Base-by-base conservation (phyloP, 305 asterid species). In the Fraxinus angustifolia region DNA sequence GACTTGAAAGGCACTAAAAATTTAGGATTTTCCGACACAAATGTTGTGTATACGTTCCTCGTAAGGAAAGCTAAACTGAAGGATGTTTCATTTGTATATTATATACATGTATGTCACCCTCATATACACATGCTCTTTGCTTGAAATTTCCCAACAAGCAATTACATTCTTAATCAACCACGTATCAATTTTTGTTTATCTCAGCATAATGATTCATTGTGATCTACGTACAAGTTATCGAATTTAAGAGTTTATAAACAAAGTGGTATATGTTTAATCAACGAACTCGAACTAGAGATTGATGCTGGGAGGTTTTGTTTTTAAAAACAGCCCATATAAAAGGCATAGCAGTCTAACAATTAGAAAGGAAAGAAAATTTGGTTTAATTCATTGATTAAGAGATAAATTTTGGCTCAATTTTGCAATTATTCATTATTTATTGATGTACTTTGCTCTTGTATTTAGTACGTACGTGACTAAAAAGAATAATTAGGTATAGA, bases 41-140 rank as follows among this genome's bases (percentile, higher is more conserved):
- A 35, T 65, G 40, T 81, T 58, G 50, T 76, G 48, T 7, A 86
- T 70, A 82, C 89, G 79, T 84, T 86, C 87, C 77, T 84, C 85
- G 73, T 82, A 81, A 76, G 89, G 87, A 81, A 83, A 81, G 82
- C 40, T 50, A 77, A 76, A 35, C 36, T 45, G 45, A 81, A 50
- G 48, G 67, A 79, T 53, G 23, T 48, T 71, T 10, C n/a, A n/a
- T n/a, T n/a, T n/a, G n/a, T 65, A 12, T 50, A 78, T 53, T 79
- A 48, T 48, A 65, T 73, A 74, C 10, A 42, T 58, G 62, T 35
- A 60, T 36, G 85, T 86, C 87, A 12, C 70, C 45, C 2, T 83
- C 85, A 48, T n/a, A 45, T 86, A 83, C 85, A 86, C 80, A 75
- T 81, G 87, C 83, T 4, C 79, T 81, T 71, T 86, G 80, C 85